Evolutionary conservation across 805 yeast species (phyloP), one percentile per base, ranked within the genome.

Genomic region (Saccharomycopsis sp.): DNA sequence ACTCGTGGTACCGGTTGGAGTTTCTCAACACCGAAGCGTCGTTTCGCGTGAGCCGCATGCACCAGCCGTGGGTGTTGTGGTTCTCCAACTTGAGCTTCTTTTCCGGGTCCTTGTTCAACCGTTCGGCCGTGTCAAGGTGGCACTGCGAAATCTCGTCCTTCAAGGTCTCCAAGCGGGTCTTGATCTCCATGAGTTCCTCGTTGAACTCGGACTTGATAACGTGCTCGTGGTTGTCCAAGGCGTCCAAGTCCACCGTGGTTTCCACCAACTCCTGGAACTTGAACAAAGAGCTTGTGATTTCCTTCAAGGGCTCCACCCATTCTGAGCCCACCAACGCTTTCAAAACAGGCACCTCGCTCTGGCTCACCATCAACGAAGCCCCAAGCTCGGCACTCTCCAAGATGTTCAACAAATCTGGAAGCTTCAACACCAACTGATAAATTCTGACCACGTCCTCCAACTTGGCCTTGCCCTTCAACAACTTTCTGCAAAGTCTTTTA

Each of bases 61-160:
- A 86, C 94, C 95, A 88, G 16, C 96, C 96, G 58, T 85, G 94
- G 20, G 72, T 75, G 48, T 73, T 82, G 55, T 89, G 95, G 41
- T 81, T 75, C 57, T 92, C 98, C 36, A 92, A 62, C 58, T 92
- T 92, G 49, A 92, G 68, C 58, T 87, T 87, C 63, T 87, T 86
- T 43, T 85, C 95, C 3, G 80, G 67, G 45, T 88, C 97, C 60
- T 87, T 75, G 10, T 73, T 72, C 27, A 92, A 69, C 50, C 81
- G 92, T 25, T 79, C 83, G 2, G 81, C 85, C 3, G 77, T 77
- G 4, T 69, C 68, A 31, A 63, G 57, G 56, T 87, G 95, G 34
- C 77, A 69, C 2, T 63, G 57, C 41, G 69, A 65, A 48, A 89
- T 82, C 42, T 71, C 67, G 2, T 59, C 60, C 46, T 73, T 72